A percentile compares a stretch with the other conserved stretches of the same genome.
phyloP scores from a whole-genome alignment of 2,329 filamentous ascomycete species.

The Aspergillus sp. region DNA sequence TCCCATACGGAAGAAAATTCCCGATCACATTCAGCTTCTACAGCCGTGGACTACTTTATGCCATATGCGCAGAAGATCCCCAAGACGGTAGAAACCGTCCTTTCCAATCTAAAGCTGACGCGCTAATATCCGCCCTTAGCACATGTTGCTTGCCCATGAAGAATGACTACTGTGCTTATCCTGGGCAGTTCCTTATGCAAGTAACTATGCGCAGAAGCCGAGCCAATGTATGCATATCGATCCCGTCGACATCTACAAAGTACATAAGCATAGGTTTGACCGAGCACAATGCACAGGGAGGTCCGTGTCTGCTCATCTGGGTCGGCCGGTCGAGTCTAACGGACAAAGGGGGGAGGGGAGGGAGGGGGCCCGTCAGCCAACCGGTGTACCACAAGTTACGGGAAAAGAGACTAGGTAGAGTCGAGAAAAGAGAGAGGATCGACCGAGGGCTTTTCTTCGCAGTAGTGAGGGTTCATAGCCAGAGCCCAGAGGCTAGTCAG shows the following conservation, averaged over 20 bases:
- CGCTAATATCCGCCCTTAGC: neutral
- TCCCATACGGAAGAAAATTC: neutral
- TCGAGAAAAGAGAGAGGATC: neutral
- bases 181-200: constrained; percentile 1
- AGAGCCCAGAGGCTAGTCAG: neutral
- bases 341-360: neutral
- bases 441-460: neutral
- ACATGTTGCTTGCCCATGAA: neutral
- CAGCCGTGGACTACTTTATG: neutral
- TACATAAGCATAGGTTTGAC: neutral
- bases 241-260: neutral
- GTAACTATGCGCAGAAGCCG: neutral
- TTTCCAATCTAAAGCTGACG: neutral
- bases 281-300: constrained; percentile 17
- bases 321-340: neutral
- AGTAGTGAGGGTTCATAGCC: neutral
- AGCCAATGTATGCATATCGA: constrained; percentile 11
- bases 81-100: neutral
- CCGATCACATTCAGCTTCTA: neutral
- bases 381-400: neutral
- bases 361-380: neutral
- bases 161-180: neutral
- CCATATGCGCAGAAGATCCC: neutral
- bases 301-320: constrained; percentile 12
- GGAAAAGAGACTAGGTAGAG: neutral